Conservation (phyloP, 139 green algal species). For the Chlamydomonas sp. region DNA sequence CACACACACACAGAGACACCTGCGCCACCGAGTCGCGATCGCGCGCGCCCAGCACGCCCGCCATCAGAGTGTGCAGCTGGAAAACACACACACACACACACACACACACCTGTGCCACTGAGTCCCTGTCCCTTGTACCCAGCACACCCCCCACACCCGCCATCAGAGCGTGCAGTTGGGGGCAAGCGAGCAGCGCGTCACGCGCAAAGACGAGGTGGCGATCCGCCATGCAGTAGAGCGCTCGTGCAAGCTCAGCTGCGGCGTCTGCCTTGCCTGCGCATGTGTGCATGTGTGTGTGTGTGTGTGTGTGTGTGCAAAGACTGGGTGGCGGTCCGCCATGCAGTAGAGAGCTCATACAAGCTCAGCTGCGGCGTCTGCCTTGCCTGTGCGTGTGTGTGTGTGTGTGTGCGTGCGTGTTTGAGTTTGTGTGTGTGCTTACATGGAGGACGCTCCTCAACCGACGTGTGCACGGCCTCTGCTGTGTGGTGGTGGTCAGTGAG, state of each 20-base stretch:
- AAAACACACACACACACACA: not conserved
- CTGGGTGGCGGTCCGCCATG: constrained; percentile 46
- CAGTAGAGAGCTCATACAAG: constrained; percentile 43
- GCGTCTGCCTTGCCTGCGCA: too few relatives aligned
- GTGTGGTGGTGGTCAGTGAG: too few relatives aligned
- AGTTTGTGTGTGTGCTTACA: too few relatives aligned
- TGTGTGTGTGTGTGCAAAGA: too few relatives aligned
- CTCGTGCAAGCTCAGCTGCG: constrained; percentile 45
- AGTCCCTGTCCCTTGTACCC: not conserved
- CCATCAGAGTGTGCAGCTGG: not conserved
- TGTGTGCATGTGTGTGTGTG: too few relatives aligned
- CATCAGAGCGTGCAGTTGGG: constrained; percentile 29
- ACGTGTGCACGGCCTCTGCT: too few relatives aligned
- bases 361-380: too few relatives aligned
- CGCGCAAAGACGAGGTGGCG: constrained; percentile 55
- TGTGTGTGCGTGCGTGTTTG: too few relatives aligned
- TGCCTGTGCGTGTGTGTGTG: too few relatives aligned
- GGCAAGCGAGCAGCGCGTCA: constrained; percentile 30
- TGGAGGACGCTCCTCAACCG: too few relatives aligned
- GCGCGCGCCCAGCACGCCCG: constrained; percentile 6
- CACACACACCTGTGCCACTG: constrained; percentile 9
- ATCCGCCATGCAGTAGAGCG: constrained; percentile 48
- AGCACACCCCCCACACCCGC: not conserved
- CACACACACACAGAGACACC: too few relatives aligned
- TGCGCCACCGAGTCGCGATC: constrained; percentile 48